phyloP scores from a whole-genome alignment of 2,329 filamentous ascomycete species.

The Aspergillus glaucus region DNA sequence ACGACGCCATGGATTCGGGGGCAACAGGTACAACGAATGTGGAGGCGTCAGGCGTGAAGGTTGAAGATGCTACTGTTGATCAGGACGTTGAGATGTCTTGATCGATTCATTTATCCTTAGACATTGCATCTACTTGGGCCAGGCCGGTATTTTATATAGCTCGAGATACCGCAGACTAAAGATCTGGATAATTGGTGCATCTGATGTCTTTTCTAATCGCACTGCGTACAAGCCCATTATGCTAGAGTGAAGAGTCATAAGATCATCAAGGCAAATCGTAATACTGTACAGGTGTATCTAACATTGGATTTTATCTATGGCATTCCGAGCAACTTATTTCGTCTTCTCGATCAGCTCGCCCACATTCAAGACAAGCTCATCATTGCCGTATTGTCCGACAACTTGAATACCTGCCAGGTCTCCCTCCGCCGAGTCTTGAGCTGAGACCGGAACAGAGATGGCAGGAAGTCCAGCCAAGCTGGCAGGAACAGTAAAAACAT shows the following conservation, averaged over 20 bases:
- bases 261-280: too few species aligned
- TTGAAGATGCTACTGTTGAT: conserved; percentile 12
- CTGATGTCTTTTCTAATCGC: not conserved
- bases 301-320: too few species aligned
- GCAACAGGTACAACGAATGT: conserved; percentile 17
- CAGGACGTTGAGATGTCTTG: conserved; percentile 28
- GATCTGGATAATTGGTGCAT: too few species aligned
- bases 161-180: too few species aligned
- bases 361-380: conserved; percentile 35
- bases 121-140: too few species aligned
- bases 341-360: conserved; percentile 30
- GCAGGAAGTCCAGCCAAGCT: conserved; percentile 87
- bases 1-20: conserved; percentile 20
- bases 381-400: conserved; percentile 44
- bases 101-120: not conserved
- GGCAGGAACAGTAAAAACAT: conserved; percentile 92
- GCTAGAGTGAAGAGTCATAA: too few species aligned
- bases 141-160: too few species aligned
- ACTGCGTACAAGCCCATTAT: not conserved
- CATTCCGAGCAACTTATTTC: not conserved
- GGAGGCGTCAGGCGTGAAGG: conserved; percentile 8
- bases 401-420: conserved; percentile 39
- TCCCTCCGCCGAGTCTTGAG: conserved; percentile 17
- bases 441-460: conserved; percentile 67
- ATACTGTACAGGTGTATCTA: too few species aligned